Evolutionary conservation across 345 rosid species (phyloP), one percentile per base, ranked within the genome.

Genomic region (Punica granatum): DNA sequence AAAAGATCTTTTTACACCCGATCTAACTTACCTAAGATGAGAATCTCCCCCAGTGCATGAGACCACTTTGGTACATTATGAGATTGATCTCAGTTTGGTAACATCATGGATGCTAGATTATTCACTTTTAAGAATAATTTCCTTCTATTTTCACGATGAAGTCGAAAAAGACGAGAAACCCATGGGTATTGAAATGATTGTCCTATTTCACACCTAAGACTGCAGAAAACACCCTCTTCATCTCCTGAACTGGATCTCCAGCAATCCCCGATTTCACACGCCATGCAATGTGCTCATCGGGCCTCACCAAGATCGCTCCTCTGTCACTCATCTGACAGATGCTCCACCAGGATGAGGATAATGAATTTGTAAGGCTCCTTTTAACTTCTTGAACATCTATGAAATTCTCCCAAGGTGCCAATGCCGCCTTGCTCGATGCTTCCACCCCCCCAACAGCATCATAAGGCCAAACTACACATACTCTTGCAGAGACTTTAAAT

Each of bases 221-320:
- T 19, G 81, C 73, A 69, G 85, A 67, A 67, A 90, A 89, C 60
- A 77, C 85, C 80, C 42, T 78, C 67, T 69, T 74, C 90, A 89
- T 88, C 79, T 82, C 85, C 46, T 43, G 35, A 63, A 73, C 54
- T n/a, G 77, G 83, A 63, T 88, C 86, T 33, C 67, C 77, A 2
- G 65, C 33, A 33, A 84, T 63, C 56, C 68, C 46, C 10, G 89
- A 84, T 74, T 80, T 86, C 14, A 26, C 70, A 32, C 91, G 79
- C 98, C 97, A 90, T 31, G 84, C 97, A 36, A 90, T 78, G 78
- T 93, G 96, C 65, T 89, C 87, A 39, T 90, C 97, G 0, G 96
- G 96, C 73, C 98, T 80, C 59, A 87, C 92, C 65, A 89, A 77
- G 66, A 93, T 79, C 26, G 85, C 86, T 64, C 97, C 97, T 62